Evolutionary conservation across 106 monocot species (phyloP), one percentile per base, ranked within the genome.

Genomic region (Platanthera guangdongensis): DNA sequence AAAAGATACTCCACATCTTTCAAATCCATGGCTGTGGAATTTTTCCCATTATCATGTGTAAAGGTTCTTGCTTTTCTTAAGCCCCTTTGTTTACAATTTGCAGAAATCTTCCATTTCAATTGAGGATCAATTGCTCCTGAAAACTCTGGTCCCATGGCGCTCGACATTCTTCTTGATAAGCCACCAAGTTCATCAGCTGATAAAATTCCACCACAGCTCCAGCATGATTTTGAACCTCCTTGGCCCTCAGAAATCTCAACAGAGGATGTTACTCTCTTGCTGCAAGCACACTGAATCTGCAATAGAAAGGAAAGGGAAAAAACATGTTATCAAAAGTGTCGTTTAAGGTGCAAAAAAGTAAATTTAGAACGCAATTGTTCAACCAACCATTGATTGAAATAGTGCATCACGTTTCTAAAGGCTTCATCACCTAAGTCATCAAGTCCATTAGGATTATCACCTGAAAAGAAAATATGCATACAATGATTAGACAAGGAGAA

Each of bases 61-160:
- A 89, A 93, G 78, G 80, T 83, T 53, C 93, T 87, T 53, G 89
- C 87, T 68, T 89, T 85, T 51, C 96, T 88, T 70, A 81, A 78
- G 54, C 90, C 84, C 74, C 93, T 88, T 18, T 78, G 81, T 57
- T 78, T 90, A 47, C 80, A 80, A 80, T 86, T 90, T 21, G 86
- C 70, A 7, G 78, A 78, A 8, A 68, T 91, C 76, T 77, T 93
- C 93, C 96, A 96, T 57, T 75, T 86, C 51, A 93, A 83, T 18
- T 80, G 79, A 76, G 89, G 85, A 82, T 87, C 84, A 78, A 90
- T 83, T 54, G 57, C 75, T 75, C 84, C 71, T 30, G 83, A 80
- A 14, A 87, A 77, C 72, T 90, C 88, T 79, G 89, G 32, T 7
- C 81, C 85, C 6, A 84, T 25, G 15, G 75, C 87, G 68, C 88